Evolutionary conservation across 169 alveolate genomes (phyloP).

Genomic region (Plasmodium gaboni): DNA sequence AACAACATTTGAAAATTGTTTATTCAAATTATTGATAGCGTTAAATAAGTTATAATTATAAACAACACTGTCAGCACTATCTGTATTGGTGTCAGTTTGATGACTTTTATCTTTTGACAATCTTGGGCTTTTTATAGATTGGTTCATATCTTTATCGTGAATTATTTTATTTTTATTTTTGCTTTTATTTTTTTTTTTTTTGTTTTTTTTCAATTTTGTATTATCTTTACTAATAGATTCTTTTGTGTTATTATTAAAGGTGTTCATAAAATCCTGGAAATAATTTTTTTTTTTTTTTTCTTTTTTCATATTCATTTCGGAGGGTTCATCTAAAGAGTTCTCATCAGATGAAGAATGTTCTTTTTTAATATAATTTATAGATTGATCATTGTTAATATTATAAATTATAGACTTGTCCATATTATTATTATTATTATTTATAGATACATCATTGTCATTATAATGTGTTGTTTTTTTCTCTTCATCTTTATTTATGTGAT

Average conservation of each 20-base stretch:
- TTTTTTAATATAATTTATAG: no score
- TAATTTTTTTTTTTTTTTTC: slow-evolving; percentile 25
- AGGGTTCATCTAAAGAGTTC: not conserved
- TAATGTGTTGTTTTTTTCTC: no score
- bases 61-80: slow-evolving; percentile 64
- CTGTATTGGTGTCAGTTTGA: slow-evolving; percentile 9
- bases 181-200: not conserved
- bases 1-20: slow-evolving; percentile 57
- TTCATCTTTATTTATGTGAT: no score
- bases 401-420: no score
- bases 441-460: no score
- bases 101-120: not conserved
- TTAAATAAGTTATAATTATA: slow-evolving; percentile 48
- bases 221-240: not conserved
- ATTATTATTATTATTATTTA: no score
- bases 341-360: no score
- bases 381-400: no score
- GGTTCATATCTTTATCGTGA: not conserved
- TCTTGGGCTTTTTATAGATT: not conserved
- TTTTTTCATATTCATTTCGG: not conserved
- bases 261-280: slow-evolving; percentile 32
- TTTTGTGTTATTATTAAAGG: not conserved
- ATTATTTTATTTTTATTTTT: not conserved
- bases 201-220: not conserved
- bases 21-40: slow-evolving; percentile 44